Evolutionary conservation across 2,329 filamentous ascomycete genomes (phyloP), one percentile per base, ranked within the genome.

Genomic region (Exophiala xenobiotica): DNA sequence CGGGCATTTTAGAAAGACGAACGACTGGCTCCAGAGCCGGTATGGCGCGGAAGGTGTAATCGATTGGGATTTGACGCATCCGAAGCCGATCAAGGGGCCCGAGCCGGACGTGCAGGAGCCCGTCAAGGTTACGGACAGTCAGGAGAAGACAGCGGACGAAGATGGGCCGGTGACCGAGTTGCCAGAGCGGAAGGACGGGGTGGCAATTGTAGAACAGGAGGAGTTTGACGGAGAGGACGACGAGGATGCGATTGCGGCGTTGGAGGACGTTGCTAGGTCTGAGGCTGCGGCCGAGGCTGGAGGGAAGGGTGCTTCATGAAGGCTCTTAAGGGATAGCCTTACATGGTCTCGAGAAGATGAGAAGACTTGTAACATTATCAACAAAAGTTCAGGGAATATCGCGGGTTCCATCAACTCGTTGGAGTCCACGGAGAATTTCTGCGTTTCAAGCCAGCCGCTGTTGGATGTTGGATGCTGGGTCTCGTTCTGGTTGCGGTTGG

Each of bases 11-110:
- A 83, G 77, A 57, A 81, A 83, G 71, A 82, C 88, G 40, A 95
- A 96, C 65, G 84, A 88, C 62, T 99, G 93, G 93, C 75, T 99
- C 18, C 74, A 79, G 46, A 69, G 78, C 61, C 78, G 87, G 51
- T 96, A 97, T 69, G 93, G 93, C 0, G 74, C 79, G n/a, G 86
- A 85, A 2, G 86, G 82, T 1, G 81, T 83, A 63, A 90, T 99
- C 63, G 86, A 97, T 68, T 99, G 93, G 92, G 84, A 86, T 65
- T 65, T 86, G 54, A 74, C 79, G 40, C 63, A 68, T 3, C 44
- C 49, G 58, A 54, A 57, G 26, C 53, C 56, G 14, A 61, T 60
- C 14, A 56, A 56, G 26, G 51, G 46, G 11, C 49, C 58, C 4
- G 29, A 46, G 18, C 47, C 56, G 6, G 37, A 27, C 1, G 42